phyloP scores from a whole-genome alignment of 2,329 filamentous ascomycete genomes.

The Coleophoma eucalyptorum region DNA sequence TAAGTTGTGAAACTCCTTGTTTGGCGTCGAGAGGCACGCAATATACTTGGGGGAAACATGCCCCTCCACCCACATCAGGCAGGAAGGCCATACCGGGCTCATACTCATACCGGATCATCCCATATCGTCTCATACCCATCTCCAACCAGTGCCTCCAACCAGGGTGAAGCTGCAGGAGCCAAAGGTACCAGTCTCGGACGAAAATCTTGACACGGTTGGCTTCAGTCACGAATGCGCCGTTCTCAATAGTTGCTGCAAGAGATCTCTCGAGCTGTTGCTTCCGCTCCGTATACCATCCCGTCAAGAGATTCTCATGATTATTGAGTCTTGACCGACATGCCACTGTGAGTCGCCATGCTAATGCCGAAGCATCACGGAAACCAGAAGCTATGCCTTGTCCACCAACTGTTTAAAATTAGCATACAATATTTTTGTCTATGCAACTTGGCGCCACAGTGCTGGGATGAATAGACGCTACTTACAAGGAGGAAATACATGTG shows the following conservation, averaged over 20 bases:
- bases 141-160: conserved; percentile 24
- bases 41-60: conserved; percentile 31
- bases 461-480: conserved; percentile 4
- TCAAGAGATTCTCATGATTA: conserved; percentile 22
- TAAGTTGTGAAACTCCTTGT: conserved; percentile 2
- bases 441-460: neutral
- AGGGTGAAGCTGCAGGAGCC: conserved; percentile 28
- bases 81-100: conserved; percentile 28
- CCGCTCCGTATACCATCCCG: conserved; percentile 30
- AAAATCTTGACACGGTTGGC: conserved; percentile 24
- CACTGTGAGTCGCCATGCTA: conserved; percentile 33
- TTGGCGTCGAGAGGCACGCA: conserved; percentile 12
- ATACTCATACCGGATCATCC: conserved; percentile 27
- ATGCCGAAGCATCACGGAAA: conserved; percentile 31
- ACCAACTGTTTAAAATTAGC: conserved; percentile 23
- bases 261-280: conserved; percentile 33
- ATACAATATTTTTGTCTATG: no score
- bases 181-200: conserved; percentile 28
- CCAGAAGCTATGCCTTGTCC: conserved; percentile 38
- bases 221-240: conserved; percentile 29
- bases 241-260: conserved; percentile 28
- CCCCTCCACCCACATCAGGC: conserved; percentile 24
- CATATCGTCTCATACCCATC: conserved; percentile 24
- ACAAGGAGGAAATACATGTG: conserved; percentile 49
- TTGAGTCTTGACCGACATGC: conserved; percentile 16